Conservation (phyloP, 768 basidiomycete species). For the Gloeopeniophorella convolvens region DNA sequence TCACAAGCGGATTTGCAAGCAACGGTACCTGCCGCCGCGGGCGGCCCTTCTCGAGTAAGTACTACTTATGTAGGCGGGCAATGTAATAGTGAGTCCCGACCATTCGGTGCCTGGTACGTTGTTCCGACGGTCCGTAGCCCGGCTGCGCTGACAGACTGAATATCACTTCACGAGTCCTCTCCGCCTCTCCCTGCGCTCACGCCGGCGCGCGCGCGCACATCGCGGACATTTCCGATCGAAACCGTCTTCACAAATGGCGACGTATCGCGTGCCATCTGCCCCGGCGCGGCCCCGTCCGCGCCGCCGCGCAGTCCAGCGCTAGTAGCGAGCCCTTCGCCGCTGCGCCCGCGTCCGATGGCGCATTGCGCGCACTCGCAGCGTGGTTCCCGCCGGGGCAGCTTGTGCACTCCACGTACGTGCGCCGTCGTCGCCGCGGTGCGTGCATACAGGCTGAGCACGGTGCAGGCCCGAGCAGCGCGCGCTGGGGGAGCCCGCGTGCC, state of each 20-base stretch:
- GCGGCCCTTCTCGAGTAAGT: too few species aligned
- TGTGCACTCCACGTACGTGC: background rate
- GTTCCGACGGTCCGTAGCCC: too few species aligned
- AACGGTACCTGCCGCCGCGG: too few species aligned
- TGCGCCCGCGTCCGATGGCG: background rate
- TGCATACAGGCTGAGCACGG: too few species aligned
- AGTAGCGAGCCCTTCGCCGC: background rate
- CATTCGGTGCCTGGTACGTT: too few species aligned
- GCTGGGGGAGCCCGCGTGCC: background rate
- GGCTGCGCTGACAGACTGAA: too few species aligned
- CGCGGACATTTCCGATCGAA: background rate
- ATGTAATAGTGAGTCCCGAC: too few species aligned
- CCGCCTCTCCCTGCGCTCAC: background rate
- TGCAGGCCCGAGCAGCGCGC: conserved; percentile 1
- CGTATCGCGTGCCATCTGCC: background rate
- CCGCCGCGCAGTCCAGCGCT: background rate
- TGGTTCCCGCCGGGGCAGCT: conserved; percentile 3
- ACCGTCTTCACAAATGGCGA: background rate
- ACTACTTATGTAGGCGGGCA: too few species aligned
- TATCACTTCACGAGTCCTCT: too few species aligned
- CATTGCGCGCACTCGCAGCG: background rate
- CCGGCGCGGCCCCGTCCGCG: background rate
- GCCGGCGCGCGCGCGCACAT: too few species aligned
- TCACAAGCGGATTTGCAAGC: too few species aligned
- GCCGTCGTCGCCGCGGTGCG: too few species aligned